These are phyloP conservation scores for Nitzschia palea DNA, from an alignment of 108 stramenopile species.

Conservation along the genomic window DNA sequence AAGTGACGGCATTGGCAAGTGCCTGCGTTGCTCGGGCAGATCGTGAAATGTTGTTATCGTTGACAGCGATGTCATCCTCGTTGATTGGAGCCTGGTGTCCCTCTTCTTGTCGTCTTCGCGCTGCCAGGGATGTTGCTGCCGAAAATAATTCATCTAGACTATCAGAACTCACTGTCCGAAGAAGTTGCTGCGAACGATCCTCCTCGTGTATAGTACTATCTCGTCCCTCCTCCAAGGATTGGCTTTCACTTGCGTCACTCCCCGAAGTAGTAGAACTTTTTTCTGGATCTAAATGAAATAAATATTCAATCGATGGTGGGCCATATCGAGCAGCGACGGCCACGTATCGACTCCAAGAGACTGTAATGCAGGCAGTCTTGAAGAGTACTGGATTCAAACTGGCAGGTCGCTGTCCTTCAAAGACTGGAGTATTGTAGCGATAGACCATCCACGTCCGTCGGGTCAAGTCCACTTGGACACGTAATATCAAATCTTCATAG, in stretches of 20 bases:
- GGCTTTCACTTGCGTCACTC: neutral
- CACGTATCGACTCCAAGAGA: constrained; percentile 47
- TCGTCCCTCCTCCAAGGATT: too few species aligned
- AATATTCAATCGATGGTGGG: constrained; percentile 28
- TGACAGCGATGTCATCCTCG: neutral
- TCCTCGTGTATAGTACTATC: constrained; percentile 4
- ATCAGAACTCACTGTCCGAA: neutral
- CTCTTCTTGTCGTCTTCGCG: neutral
- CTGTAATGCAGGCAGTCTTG: constrained; percentile 37
- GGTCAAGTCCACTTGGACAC: constrained; percentile 22
- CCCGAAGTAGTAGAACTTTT: neutral
- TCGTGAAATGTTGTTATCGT: neutral
- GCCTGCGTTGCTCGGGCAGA: neutral
- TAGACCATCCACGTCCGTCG: constrained; percentile 15
- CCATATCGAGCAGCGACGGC: constrained; percentile 40
- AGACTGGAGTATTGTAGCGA: constrained; percentile 28
- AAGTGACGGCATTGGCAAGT: neutral
- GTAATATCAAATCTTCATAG: constrained; percentile 14
- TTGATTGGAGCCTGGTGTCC: neutral
- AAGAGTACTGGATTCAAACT: constrained; percentile 4
- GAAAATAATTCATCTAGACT: constrained; percentile 9
- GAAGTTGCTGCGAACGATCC: neutral
- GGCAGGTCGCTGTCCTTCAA: constrained; percentile 29
- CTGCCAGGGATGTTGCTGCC: constrained; percentile 6
- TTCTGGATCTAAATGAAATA: neutral